phyloP scores from a whole-genome alignment of 2,329 filamentous ascomycete species.

The Colletotrichum sp. region DNA sequence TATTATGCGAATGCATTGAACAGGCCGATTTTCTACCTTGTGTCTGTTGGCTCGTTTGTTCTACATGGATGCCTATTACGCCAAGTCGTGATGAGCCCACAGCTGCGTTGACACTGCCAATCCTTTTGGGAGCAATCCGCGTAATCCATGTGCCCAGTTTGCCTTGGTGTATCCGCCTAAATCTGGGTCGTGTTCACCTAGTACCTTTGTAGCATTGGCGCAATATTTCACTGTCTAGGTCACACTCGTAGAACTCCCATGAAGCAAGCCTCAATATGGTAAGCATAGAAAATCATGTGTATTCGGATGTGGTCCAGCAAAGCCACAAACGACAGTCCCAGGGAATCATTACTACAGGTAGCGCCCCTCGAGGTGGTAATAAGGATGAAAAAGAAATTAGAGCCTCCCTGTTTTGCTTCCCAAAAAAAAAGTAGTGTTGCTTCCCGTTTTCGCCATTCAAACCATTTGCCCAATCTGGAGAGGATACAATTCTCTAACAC shows the following conservation, averaged over 20 bases:
- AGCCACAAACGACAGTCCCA: constrained; percentile 5
- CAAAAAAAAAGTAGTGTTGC: constrained; percentile 4
- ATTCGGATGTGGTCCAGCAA: neutral
- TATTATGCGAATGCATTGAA: neutral
- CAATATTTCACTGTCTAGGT: neutral
- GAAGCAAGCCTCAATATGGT: neutral
- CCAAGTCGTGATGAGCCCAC: neutral
- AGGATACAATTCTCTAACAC: neutral
- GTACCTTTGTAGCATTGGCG: neutral
- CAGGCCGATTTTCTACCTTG: neutral
- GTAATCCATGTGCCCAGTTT: neutral
- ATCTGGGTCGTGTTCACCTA: accelerated
- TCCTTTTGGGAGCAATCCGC: accelerated
- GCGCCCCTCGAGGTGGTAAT: neutral
- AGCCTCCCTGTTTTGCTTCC: constrained; percentile 18
- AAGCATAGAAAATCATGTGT: neutral
- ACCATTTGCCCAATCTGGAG: constrained; percentile 15
- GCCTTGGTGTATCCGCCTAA: neutral
- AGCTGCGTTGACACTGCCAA: accelerated
- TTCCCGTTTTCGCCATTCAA: constrained; percentile 16
- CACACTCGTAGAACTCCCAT: neutral
- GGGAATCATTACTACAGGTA: neutral
- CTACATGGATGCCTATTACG: neutral
- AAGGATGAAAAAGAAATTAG: neutral
- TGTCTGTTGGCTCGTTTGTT: neutral